Base-by-base conservation (phyloP, 2,329 filamentous ascomycete species). In the Curvularia sp. region DNA sequence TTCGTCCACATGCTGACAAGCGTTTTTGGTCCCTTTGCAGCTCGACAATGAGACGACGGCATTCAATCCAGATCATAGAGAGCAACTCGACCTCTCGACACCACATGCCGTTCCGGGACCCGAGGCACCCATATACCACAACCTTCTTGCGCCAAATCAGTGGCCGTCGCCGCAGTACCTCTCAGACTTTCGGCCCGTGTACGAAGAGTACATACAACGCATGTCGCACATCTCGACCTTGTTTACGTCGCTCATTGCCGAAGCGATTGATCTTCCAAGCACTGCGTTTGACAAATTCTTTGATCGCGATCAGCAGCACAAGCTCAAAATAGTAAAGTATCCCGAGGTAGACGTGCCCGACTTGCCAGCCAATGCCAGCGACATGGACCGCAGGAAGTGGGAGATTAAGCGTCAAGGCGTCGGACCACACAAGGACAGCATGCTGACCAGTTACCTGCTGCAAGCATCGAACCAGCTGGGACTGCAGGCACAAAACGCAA, bases 251-350 rank as follows among this genome's bases (percentile, higher is more conserved):
- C 84, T 96, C 28, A 90, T 96, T 66, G 92, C 92, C 61, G 91
- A 96, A 79, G 89, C 91, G n/a, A 89, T 96, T 61, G 85, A 86
- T 9, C 82, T 96, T 5, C 86, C 89, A 0, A 61, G 82, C 0
- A 78, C 83, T 49, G 91, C 92, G 0, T 96, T 96, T 76, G 80
- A 86, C 72, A 87, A 85, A 68, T 96, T 93, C 81, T 94, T 94
- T 77, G 91, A 93, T 73, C 67, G 68, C 1, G 77, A 83, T 41
- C 83, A 81, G 80, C 92, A 95, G 79, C 91, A 96, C 80, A 96
- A 96, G 81, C 83, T 96, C 69, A 96, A 96, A 80, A 89, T 96
- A 59, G 89, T 96, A 59, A 92, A 91, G 79, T 96, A 95, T 72
- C 92, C 92, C 0, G 92, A 95, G 60, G 73, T 76, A 73, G 71